phyloP scores from a whole-genome alignment of 805 yeast genomes.

The Schwanniomyces yamadae region DNA sequence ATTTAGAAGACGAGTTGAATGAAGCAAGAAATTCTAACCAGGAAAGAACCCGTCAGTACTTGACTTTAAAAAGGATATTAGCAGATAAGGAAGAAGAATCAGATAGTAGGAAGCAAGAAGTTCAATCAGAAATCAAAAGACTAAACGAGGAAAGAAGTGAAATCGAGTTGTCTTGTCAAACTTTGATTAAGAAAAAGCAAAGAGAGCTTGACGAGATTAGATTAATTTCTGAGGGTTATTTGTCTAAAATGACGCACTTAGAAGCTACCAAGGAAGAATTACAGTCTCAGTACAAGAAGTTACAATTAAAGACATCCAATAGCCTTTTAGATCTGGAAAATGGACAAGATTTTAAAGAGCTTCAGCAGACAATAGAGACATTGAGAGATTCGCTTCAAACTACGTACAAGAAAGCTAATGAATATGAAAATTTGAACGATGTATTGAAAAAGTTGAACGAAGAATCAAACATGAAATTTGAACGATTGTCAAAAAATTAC shows the following conservation, averaged over 20 bases:
- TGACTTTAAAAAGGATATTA: conserved; percentile 66
- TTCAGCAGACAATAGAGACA: conserved; percentile 34
- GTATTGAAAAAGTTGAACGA: conserved; percentile 62
- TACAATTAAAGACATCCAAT: not conserved
- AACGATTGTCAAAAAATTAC: conserved; percentile 68
- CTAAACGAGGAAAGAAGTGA: conserved; percentile 60
- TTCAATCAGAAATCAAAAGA: conserved; percentile 50
- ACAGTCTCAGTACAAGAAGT: conserved; percentile 25
- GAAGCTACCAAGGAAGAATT: conserved; percentile 30
- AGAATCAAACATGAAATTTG: conserved; percentile 65
- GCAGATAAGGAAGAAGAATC: conserved; percentile 65
- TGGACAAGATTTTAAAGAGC: conserved; percentile 16
- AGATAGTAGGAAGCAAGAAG: conserved; percentile 51
- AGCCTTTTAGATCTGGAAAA: conserved; percentile 14
- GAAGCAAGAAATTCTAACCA: conserved; percentile 72
- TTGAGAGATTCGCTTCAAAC: conserved; percentile 53
- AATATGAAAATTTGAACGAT: conserved; percentile 51
- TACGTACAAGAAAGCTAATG: conserved; percentile 52
- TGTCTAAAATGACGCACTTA: conserved; percentile 37
- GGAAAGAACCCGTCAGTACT: conserved; percentile 77
- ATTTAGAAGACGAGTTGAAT: conserved; percentile 76
- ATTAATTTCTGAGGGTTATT: conserved; percentile 42
- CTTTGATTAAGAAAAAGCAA: conserved; percentile 51
- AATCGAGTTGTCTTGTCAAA: conserved; percentile 52
- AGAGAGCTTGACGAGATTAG: conserved; percentile 64